Evolutionary conservation across 345 rosid species (phyloP).

Genomic region (Citrus sinensis): DVS_A1.0 CM039163.1:35420001-35420500

Average conservation of each 20-base stretch:
- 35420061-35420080: neutral
- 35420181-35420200: neutral
- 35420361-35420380: neutral
- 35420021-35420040: neutral
- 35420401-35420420: neutral
- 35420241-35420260: neutral
- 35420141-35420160: neutral
- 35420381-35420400: neutral
- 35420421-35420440: neutral
- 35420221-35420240: neutral
- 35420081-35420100: neutral
- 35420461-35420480: neutral
- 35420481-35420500: neutral
- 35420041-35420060: neutral
- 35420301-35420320: neutral
- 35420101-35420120: neutral
- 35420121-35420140: constrained; percentile 2
- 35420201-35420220: neutral
- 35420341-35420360: too few relatives aligned
- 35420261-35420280: neutral
- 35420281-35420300: too few relatives aligned
- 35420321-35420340: neutral
- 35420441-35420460: neutral
- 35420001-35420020: neutral
- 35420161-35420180: neutral